These are phyloP conservation scores for Sporobolomyces roseus DNA, from an alignment of 768 basidiomycete genomes.

Conservation along the genomic window DNA sequence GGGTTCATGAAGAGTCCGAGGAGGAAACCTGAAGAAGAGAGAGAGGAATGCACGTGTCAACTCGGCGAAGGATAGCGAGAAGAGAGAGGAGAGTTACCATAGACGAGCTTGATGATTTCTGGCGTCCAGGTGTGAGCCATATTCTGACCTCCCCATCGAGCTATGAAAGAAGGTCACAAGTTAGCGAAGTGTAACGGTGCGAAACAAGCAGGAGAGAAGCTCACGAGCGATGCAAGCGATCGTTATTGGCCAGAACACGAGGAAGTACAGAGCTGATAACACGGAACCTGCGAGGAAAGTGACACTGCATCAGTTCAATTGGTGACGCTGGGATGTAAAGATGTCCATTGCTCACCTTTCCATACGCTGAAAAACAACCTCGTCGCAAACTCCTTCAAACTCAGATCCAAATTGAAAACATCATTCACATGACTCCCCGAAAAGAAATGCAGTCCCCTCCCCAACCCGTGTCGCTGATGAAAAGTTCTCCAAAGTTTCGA, in stretches of 20 bases:
- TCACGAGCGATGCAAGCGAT: conserved; percentile 44
- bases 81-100: conserved; percentile 8
- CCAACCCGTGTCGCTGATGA: conserved; percentile 32
- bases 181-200: not conserved
- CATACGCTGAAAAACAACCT: conserved; percentile 32
- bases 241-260: conserved; percentile 42
- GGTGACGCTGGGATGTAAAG: not conserved
- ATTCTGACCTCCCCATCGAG: conserved; percentile 36
- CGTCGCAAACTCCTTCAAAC: not conserved
- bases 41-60: not conserved
- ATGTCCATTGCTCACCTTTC: conserved; percentile 20
- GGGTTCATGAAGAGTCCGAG: conserved; percentile 39
- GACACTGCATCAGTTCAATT: not conserved
- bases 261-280: conserved; percentile 38
- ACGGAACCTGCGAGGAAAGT: conserved; percentile 27
- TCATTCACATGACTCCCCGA: conserved; percentile 39
- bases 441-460: conserved; percentile 38
- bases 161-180: conserved; percentile 5
- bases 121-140: conserved; percentile 38
- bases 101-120: conserved; percentile 39
- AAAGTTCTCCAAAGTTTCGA: conserved; percentile 32
- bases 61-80: not conserved
- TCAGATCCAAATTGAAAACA: conserved; percentile 29
- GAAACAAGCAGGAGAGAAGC: not conserved
- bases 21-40: conserved; percentile 14